Evolutionary conservation across 2,329 filamentous ascomycete species (phyloP).

Genomic region (Chaetomium strumarium): DNA sequence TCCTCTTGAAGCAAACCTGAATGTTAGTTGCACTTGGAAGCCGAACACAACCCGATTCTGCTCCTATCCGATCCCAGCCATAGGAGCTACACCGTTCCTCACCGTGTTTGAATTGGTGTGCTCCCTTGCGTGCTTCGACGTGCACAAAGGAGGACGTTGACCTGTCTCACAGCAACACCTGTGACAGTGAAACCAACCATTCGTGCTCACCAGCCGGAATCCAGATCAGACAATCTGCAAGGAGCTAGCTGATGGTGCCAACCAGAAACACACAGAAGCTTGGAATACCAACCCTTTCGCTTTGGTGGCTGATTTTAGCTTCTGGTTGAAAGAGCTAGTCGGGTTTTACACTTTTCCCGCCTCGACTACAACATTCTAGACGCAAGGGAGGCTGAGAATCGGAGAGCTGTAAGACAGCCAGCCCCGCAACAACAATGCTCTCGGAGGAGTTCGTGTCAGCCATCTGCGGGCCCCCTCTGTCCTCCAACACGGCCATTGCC

Average conservation of each 20-base stretch:
- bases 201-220: constrained; percentile 3
- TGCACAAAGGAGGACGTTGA: not conserved
- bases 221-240: not conserved
- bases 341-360: no score
- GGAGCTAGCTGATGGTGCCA: no score
- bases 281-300: no score
- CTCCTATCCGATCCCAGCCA: not conserved
- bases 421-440: constrained; percentile 39
- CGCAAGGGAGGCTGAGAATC: constrained; percentile 1
- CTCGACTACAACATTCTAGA: not conserved
- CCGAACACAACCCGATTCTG: not conserved
- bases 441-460: constrained; percentile 56
- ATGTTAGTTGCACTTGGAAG: not conserved
- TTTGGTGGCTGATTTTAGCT: no score
- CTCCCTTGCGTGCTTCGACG: constrained; percentile 1
- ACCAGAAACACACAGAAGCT: no score
- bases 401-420: not conserved
- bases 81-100: no score
- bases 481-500: constrained; percentile 56
- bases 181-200: constrained; percentile 6
- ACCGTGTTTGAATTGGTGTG: not conserved
- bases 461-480: constrained; percentile 50
- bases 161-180: constrained; percentile 4
- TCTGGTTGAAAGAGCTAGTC: no score
- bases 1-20: not conserved